Evolutionary conservation across 306 rosid species (phyloP), one percentile per base, ranked within the genome.

Genomic region (Senna tora): DNA sequence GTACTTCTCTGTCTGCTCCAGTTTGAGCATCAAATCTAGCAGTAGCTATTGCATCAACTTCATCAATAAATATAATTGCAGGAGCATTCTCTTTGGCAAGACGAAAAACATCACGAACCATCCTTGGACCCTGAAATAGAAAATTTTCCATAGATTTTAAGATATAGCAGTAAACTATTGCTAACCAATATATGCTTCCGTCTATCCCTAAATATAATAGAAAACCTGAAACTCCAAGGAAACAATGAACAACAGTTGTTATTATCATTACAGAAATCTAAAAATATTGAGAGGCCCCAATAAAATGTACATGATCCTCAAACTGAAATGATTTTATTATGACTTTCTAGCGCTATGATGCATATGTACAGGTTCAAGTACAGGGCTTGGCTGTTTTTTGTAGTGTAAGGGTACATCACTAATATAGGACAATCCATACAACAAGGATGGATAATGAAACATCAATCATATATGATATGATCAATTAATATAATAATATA

Each of bases 71-170:
- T 80, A 95, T 95, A 75, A 95, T 95, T 6, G 99, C 99, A 50
- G 99, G 99, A 14, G 99, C 97, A 85, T 95, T 95, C 85, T 95
- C 99, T 83, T 95, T 95, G 14, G 99, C 99, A 52, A 95, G 99
- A 19, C 99, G 99, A 75, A 95, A 95, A 65, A 95, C 99, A 78
- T 95, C 99, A 73, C 99, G 99, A 47, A 95, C 99, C 99, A 91
- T 91, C 38, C 97, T 69, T 3, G 99, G 99, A 46, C 99, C 99
- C 99, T 91, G 78, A 62, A 62, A 67, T 25, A 61, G 28, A 56
- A 67, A 81, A 53, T 32, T 50, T 28, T 9, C 20, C 54, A 15
- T 30, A 25, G 50, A 56, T 67, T 49, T 67, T 21, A 68, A 54
- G 9, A 67, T 62, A 39, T 7, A 46, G 52, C 57, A 13, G 41